These are phyloP conservation scores for Barbatosphaeria neglecta DNA, from an alignment of 495 filamentous ascomycete genomes.

Conservation along the genomic window DNA sequence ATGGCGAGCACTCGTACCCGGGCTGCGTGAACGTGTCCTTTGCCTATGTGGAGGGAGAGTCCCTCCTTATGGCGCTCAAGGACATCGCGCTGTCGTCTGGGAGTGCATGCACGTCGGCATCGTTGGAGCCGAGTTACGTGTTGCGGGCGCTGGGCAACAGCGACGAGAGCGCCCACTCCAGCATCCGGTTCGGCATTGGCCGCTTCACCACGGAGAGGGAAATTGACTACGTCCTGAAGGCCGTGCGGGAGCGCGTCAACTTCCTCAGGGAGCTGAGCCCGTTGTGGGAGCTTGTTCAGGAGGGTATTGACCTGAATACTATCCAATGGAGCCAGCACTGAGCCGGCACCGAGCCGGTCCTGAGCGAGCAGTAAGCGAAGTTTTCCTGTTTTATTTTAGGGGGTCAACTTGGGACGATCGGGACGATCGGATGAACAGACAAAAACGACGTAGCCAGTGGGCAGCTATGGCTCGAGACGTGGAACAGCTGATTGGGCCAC, in stretches of 20 bases:
- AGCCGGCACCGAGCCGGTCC: conserved; percentile 4
- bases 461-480: background rate
- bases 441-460: background rate
- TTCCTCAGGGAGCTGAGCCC: conserved; percentile 94
- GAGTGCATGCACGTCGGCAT: conserved; percentile 93
- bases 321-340: conserved; percentile 97
- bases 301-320: conserved; percentile 86
- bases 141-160: conserved; percentile 86
- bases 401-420: background rate
- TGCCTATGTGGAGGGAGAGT: conserved; percentile 95
- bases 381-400: no score
- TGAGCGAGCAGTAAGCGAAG: background rate
- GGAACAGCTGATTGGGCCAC: background rate
- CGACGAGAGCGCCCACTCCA: conserved; percentile 94
- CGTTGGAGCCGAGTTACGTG: conserved; percentile 91
- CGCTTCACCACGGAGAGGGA: conserved; percentile 91
- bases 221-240: conserved; percentile 96
- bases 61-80: conserved; percentile 93
- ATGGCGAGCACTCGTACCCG: conserved; percentile 72
- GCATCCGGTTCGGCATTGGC: conserved; percentile 94
- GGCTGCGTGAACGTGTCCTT: conserved; percentile 98
- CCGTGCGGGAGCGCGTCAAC: conserved; percentile 74
- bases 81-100: conserved; percentile 96
- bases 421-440: no score
- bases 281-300: conserved; percentile 96